Evolutionary conservation across 2,329 filamentous ascomycete species (phyloP).

Genomic region (Ophiostoma montium): DNA sequence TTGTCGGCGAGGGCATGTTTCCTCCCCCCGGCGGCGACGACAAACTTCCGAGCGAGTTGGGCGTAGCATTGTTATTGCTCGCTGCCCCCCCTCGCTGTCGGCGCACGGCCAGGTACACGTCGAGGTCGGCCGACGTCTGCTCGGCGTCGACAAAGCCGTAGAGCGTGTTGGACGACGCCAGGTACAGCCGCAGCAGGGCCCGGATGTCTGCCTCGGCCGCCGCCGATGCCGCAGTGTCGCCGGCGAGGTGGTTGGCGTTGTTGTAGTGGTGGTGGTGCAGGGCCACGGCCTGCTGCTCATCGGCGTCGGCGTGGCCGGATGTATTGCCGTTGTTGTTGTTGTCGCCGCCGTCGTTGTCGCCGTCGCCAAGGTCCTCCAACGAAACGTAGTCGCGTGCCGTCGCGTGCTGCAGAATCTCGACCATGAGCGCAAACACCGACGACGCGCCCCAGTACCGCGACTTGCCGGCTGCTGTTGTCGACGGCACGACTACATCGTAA

Average conservation of each 20-base stretch:
- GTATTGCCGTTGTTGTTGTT: neutral
- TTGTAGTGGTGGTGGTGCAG: neutral
- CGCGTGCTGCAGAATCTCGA: constrained; percentile 12
- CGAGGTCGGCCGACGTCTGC: constrained; percentile 14
- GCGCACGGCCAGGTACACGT: constrained; percentile 13
- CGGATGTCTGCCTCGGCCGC: constrained; percentile 9
- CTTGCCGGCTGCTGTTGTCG: neutral
- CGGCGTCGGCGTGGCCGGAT: neutral
- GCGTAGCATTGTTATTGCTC: constrained; percentile 7
- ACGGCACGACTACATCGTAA: constrained; percentile 11
- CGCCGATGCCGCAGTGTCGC: neutral
- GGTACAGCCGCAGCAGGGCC: constrained; percentile 17
- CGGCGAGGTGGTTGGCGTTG: neutral
- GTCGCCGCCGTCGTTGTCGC: neutral
- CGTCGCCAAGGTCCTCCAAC: neutral
- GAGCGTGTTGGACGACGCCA: constrained; percentile 17
- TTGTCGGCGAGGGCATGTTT: neutral
- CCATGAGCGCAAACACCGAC: constrained; percentile 10
- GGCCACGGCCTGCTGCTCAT: neutral
- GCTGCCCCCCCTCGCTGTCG: neutral
- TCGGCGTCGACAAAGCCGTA: constrained; percentile 18
- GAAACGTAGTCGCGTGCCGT: constrained; percentile 2
- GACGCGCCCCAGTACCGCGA: constrained; percentile 12
- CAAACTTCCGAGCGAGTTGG: constrained; percentile 10
- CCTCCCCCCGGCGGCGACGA: neutral